These are phyloP conservation scores for Neofusicoccum ribis DNA, from an alignment of 2,329 filamentous ascomycete species.

Conservation along the genomic window DNA sequence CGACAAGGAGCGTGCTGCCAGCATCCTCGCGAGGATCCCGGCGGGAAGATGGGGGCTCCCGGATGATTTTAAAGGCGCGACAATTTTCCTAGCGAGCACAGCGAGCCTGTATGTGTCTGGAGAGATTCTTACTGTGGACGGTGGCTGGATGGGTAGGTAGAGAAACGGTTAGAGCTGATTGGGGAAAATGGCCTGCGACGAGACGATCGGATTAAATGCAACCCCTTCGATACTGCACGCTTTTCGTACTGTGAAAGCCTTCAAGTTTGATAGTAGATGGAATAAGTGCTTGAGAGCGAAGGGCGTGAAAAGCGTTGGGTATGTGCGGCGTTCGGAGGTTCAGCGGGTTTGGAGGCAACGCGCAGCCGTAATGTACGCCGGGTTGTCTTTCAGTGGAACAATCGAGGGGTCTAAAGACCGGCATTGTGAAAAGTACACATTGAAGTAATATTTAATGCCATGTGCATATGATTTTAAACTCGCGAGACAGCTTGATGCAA, in stretches of 20 bases:
- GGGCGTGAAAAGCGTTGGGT: neutral
- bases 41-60: conserved; percentile 79
- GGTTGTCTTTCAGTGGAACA: neutral
- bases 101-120: conserved; percentile 80
- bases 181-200: neutral
- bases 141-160: conserved; percentile 88
- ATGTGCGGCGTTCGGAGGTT: neutral
- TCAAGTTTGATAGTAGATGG: too few relatives aligned
- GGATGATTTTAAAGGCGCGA: conserved; percentile 83
- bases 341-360: neutral
- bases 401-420: too few relatives aligned
- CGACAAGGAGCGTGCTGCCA: conserved; percentile 66
- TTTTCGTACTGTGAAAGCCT: too few relatives aligned
- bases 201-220: neutral
- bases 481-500: too few relatives aligned
- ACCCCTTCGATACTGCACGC: too few relatives aligned
- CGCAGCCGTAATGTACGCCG: neutral
- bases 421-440: too few relatives aligned
- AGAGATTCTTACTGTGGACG: conserved; percentile 80
- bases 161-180: neutral
- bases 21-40: conserved; percentile 79
- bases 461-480: too few relatives aligned
- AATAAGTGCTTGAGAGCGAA: neutral
- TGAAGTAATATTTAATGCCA: too few relatives aligned
- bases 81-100: conserved; percentile 73